Base-by-base conservation (phyloP, 2,329 filamentous ascomycete genomes). In the Aspergillus aculeatinus region DNA sequence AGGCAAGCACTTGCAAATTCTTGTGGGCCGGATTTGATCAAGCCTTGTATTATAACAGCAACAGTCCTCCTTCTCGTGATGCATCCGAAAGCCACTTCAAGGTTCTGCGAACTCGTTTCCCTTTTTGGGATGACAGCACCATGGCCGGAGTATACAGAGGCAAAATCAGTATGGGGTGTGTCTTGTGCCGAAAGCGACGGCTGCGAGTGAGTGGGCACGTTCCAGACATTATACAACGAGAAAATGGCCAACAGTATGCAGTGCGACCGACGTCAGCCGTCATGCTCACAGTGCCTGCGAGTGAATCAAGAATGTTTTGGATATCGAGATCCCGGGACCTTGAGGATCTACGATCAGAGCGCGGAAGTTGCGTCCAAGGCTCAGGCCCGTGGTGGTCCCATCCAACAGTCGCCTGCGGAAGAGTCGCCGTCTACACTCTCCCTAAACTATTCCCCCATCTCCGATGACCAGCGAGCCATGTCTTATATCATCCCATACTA, bases 221-320 rank as follows among this genome's bases (percentile, higher is more conserved):
- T 23, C n/a, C 14, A 3, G 10, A 19, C 5, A 42, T 47, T 60
- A 2, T 1, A 29, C 27, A 29, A 3, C 2, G 27, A 6, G 2
- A 3, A 29, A 29, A 29, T 29, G 47, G 58, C 51, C 55, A 31
- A 58, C 42, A 12, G 29, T 6, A 47, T 23, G 53, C 47, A 70
- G 68, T 70, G 68, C 57, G 67, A 69, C 59, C 67, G 62, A 16
- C 55, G 57, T 19, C 57, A 47, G 3, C 67, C 68, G 12, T 67
- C 61, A 5, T 70, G 66, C 42, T 63, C 63, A 23, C 63, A 69
- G 31, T 70, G 68, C 39, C 23, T 66, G 2, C 48, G 65, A 42
- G 59, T 57, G 7, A 58, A 61, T 11, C 55, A 62, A 42, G 58
- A 64, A 48, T 70, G 68, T 47, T 58, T 51, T 0, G 67, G 67